Evolutionary conservation across 176 grass and related monocot species (phyloP).

Genomic region (Oryza brachyantha): DNA sequence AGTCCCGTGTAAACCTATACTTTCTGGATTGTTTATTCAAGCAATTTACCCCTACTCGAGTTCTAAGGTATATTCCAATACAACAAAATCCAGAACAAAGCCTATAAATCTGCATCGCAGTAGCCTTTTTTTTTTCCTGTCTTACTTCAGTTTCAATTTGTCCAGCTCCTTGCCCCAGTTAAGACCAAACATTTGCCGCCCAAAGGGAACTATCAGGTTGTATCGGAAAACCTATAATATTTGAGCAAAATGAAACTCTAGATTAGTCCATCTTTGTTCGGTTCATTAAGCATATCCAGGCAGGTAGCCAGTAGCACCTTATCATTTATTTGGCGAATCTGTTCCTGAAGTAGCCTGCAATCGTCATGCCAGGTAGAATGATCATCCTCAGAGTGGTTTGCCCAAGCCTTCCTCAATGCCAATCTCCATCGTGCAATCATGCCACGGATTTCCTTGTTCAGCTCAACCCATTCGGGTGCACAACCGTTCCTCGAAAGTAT

Average conservation of each 20-base stretch:
- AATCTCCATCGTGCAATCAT: slow-evolving; percentile 54
- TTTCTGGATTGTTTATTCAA: neutral
- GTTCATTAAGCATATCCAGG: no score
- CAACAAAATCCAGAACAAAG: slow-evolving; percentile 1
- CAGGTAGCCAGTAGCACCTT: slow-evolving; percentile 42
- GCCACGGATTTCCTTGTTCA: slow-evolving; percentile 82
- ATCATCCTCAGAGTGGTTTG: slow-evolving; percentile 29
- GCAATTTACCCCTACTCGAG: neutral
- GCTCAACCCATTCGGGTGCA: slow-evolving; percentile 75
- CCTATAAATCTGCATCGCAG: neutral
- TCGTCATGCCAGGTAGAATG: slow-evolving; percentile 45
- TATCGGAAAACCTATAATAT: slow-evolving; percentile 76
- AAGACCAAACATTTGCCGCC: slow-evolving; percentile 83
- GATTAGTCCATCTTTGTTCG: neutral
- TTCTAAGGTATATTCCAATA: slow-evolving; percentile 26
- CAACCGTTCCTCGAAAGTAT: slow-evolving; percentile 77
- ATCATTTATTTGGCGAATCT: slow-evolving; percentile 71
- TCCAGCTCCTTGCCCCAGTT: slow-evolving; percentile 89
- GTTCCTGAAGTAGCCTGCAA: slow-evolving; percentile 46
- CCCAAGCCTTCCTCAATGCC: slow-evolving; percentile 57
- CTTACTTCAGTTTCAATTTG: slow-evolving; percentile 51
- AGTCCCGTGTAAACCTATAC: neutral
- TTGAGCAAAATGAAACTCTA: slow-evolving; percentile 2
- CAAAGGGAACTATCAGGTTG: slow-evolving; percentile 83
- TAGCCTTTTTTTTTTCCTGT: neutral